Evolutionary conservation across 768 basidiomycete species (phyloP).

Genomic region (Goffeauzyma gilvescens): DNA sequence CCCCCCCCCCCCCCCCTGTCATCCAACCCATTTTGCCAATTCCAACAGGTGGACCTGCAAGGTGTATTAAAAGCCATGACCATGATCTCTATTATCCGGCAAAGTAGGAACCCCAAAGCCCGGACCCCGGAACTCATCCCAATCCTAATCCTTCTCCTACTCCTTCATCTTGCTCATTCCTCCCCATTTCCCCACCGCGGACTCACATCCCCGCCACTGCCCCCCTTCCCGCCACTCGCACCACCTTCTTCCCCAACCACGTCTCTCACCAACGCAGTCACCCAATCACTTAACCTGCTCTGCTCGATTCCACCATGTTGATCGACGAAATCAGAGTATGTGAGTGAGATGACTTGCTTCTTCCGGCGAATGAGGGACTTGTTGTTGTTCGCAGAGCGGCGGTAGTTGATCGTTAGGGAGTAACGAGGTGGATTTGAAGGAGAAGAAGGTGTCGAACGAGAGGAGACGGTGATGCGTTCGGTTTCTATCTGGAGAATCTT

Average conservation of each 20-base stretch:
- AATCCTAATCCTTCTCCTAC: too few species aligned
- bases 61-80: background rate
- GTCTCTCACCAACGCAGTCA: background rate
- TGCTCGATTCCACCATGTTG: constrained; percentile 9
- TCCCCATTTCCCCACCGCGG: background rate
- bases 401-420: constrained; percentile 35
- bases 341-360: background rate
- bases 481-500: constrained; percentile 76
- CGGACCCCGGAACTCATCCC: background rate
- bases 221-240: background rate
- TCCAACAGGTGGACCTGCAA: too few species aligned
- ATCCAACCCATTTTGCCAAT: too few species aligned
- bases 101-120: background rate
- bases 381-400: constrained; percentile 12
- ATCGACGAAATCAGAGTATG: constrained; percentile 6
- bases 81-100: background rate
- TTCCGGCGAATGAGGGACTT: constrained; percentile 7
- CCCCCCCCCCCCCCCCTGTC: too few species aligned
- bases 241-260: constrained; percentile 3
- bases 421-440: constrained; percentile 45
- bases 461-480: constrained; percentile 63
- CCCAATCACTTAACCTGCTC: constrained; percentile 9
- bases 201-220: constrained; percentile 1
- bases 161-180: too few species aligned
- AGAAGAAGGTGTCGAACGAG: constrained; percentile 41